Evolutionary conservation across 75 land plant genomes (phyloP), one percentile per base, ranked within the genome.

Genomic region (Isoetes taiwanensis): DNA sequence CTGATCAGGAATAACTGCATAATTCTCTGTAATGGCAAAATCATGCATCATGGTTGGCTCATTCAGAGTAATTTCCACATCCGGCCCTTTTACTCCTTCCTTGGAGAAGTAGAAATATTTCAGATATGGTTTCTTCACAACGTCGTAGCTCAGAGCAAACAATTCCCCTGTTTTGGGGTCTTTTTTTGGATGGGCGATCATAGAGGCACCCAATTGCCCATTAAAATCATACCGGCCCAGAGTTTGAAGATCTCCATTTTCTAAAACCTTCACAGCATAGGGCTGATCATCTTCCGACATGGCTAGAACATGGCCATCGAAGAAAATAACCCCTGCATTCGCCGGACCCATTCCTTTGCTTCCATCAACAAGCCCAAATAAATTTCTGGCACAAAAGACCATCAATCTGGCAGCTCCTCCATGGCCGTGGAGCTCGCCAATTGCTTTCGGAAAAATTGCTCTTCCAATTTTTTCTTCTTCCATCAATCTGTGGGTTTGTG

Each of bases 281-380:
- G 90, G 90, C 20, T 83, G 64, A 48, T 88, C 95, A 30, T 81
- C 90, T 28, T 88, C 95, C 0, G 82, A 85, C 80, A 88, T 74
- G 43, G 90, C 85, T 16, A 88, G 73, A 20, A 88, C 66, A 30
- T 66, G 68, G 34, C 69, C 59, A 59, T 76, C 62, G 65, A 78
- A 79, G 62, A 68, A 85, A 5, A 73, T 67, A 3, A 88, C 46
- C 2, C 95, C 85, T 14, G 90, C 90, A 64, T 88, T 84, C 30
- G 95, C 95, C 19, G 71, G 69, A 0, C 90, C 90, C 43, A 46
- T 67, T 34, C 95, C 90, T 4, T 69, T 59, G 32, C 34, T 14
- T n/a, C 52, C 53, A 30, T 78, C 72, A 6, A 86, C 62, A 17
- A 84, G 52, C 2, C 93, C 89, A 31, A 41, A 30, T 1, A 59